Evolutionary conservation across 192 early-diverging fungal species (phyloP), one percentile per base, ranked within the genome.

Genomic region (Phlyctochytrium arcticum): DNA sequence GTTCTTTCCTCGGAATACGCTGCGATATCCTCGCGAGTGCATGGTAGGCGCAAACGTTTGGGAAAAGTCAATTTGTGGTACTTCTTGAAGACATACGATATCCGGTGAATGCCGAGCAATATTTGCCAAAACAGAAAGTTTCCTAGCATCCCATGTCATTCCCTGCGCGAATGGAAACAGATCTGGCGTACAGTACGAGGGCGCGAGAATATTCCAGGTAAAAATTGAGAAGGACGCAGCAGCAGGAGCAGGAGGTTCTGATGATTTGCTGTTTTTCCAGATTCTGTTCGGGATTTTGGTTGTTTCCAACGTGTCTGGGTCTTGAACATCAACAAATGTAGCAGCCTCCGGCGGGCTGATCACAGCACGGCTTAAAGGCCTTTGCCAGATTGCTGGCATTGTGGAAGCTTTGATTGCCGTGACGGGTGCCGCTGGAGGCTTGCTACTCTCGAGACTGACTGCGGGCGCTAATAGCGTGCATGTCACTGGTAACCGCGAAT

Each of bases 41-140:
- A 80, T 54, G 17, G 61, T 17, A 24, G 79, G 77, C 6, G 78
- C 62, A 46, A 80, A 74, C n/a, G 61, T 56, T 19, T 64, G 57
- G 34, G 73, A 67, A 39, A 80, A 80, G 30, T 80, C 77, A 6
- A 48, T 32, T 9, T 65, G 74, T 24, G 73, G 61, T 3, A 80
- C 35, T 54, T 80, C 79, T 67, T 80, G 78, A 26, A 79, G 60
- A 46, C 79, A 80, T 21, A 80, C 61, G 36, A 80, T 65, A 49
- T 80, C 79, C 23, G 70, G 60, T 5, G 53, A 36, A 59, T 75
- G 72, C 35, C 68, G 71, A 6, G 64, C 58, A 19, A 80, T 69
- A 46, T 80, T 77, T 30, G 74, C 66, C 58, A 80, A 49, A 60
- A 80, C 70, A 32, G 48, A 57, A 31, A 46, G 50, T 24, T 44